These are phyloP conservation scores for Microcyclosporella mali DNA, from an alignment of 2,329 filamentous ascomycete genomes.

Conservation along the genomic window DNA sequence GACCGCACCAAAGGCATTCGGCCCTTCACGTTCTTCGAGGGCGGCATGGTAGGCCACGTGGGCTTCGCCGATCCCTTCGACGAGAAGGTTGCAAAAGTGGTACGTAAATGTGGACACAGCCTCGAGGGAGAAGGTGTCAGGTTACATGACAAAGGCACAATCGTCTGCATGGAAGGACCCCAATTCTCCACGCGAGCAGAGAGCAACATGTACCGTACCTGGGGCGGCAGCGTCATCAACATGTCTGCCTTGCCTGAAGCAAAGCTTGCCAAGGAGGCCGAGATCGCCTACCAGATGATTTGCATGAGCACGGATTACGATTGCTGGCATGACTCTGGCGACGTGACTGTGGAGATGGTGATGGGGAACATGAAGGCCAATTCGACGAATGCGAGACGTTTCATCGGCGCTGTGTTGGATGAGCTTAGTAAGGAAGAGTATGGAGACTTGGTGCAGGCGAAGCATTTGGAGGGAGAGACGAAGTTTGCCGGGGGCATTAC, in stretches of 20 bases:
- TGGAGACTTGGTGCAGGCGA: conserved; percentile 66
- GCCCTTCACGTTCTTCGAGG: conserved; percentile 93
- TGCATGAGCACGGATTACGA: conserved; percentile 99
- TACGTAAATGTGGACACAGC: conserved; percentile 67
- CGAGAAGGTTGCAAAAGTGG: conserved; percentile 64
- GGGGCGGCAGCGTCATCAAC: conserved; percentile 94
- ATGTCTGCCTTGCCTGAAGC: conserved; percentile 95
- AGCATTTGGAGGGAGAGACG: conserved; percentile 70
- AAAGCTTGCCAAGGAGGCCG: conserved; percentile 91
- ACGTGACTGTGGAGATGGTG: conserved; percentile 93
- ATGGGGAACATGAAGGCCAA: conserved; percentile 96
- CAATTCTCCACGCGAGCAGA: conserved; percentile 96
- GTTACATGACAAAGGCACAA: conserved; percentile 74
- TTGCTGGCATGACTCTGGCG: conserved; percentile 83
- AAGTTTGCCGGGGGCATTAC: conserved; percentile 80
- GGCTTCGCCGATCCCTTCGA: conserved; percentile 97
- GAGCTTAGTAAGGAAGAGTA: conserved; percentile 74
- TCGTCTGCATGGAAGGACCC: conserved; percentile 98
- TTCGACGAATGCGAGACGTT: conserved; percentile 73
- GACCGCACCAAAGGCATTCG: conserved; percentile 93
- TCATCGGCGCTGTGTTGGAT: conserved; percentile 82
- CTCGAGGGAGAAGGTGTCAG: conserved; percentile 79
- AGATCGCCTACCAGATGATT: conserved; percentile 96
- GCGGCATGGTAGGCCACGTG: conserved; percentile 86
- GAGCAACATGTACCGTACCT: conserved; percentile 87